phyloP scores from a whole-genome alignment of 2,329 filamentous ascomycete genomes.

The Macrophomina tecta region DNA sequence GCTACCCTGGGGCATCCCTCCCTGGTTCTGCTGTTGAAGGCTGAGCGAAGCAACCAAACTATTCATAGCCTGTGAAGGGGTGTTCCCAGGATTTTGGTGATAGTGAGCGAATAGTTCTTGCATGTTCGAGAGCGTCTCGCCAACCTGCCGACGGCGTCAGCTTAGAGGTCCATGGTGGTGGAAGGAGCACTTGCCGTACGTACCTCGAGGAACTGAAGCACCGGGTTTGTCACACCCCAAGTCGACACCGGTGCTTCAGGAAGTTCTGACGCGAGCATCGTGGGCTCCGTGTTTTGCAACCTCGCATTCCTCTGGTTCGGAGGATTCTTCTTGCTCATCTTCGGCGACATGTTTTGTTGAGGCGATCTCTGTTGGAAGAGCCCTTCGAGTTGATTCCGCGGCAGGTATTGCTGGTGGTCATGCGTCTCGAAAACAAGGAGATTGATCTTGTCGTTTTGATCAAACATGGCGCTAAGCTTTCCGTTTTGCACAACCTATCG shows the following conservation, averaged over 20 bases:
- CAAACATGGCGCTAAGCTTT: conserved; percentile 78
- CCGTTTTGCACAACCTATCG: conserved; percentile 78
- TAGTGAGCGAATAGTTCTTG: conserved; percentile 64
- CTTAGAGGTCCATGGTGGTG: conserved; percentile 22
- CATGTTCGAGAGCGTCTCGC: conserved; percentile 71
- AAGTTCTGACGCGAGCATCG: conserved; percentile 52
- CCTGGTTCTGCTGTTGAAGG: conserved; percentile 33
- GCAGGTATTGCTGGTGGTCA: conserved; percentile 82
- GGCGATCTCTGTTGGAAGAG: conserved; percentile 55
- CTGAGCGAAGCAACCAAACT: conserved; percentile 56
- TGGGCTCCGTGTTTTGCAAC: conserved; percentile 46
- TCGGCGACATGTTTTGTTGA: conserved; percentile 63
- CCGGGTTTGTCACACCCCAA: conserved; percentile 61
- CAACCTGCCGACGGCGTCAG: conserved; percentile 56
- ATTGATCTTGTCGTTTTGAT: conserved; percentile 79
- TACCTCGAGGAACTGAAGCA: conserved; percentile 69
- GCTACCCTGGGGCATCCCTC: conserved; percentile 23
- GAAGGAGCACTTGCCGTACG: conserved; percentile 14
- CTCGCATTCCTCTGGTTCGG: conserved; percentile 57
- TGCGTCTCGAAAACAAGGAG: conserved; percentile 80
- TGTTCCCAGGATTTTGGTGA: conserved; percentile 58
- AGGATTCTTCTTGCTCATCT: conserved; percentile 63
- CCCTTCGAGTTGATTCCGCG: conserved; percentile 64
- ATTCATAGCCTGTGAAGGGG: conserved; percentile 61
- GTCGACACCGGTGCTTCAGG: conserved; percentile 54